These are phyloP conservation scores for Metschnikowia aberdeeniae DNA, from an alignment of 805 yeast species.

Conservation along the genomic window DNA sequence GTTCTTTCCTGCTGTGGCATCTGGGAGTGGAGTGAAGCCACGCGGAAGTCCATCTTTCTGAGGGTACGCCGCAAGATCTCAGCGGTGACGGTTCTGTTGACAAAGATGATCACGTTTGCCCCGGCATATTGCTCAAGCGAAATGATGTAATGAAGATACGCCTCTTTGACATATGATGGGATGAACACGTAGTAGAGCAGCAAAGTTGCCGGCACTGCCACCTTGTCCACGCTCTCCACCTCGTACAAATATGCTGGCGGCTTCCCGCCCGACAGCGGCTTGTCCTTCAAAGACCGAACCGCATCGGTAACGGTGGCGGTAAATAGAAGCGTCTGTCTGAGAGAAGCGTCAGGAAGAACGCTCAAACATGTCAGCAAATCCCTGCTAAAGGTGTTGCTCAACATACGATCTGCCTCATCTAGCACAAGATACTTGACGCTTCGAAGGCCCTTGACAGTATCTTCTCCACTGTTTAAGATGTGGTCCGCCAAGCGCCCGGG, in stretches of 20 bases:
- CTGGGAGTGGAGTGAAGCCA: conserved; percentile 88
- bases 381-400: conserved; percentile 77
- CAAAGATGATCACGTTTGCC: conserved; percentile 80
- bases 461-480: conserved; percentile 81
- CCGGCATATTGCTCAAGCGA: conserved; percentile 58
- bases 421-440: conserved; percentile 78
- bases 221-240: conserved; percentile 65
- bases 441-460: conserved; percentile 73
- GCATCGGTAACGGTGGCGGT: conserved; percentile 96
- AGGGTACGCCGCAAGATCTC: conserved; percentile 80
- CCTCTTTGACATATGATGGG: conserved; percentile 87
- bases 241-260: conserved; percentile 67
- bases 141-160: conserved; percentile 70
- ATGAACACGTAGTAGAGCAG: conserved; percentile 63
- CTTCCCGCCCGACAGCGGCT: conserved; percentile 51
- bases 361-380: conserved; percentile 72
- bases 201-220: conserved; percentile 77
- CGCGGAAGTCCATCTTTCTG: conserved; percentile 67
- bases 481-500: conserved; percentile 97
- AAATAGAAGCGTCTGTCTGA: conserved; percentile 84
- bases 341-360: conserved; percentile 63
- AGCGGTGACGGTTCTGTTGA: conserved; percentile 85
- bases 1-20: conserved; percentile 92
- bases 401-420: conserved; percentile 93
- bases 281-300: conserved; percentile 72